phyloP scores from a whole-genome alignment of 176 grass and related monocot genomes.

The Ampelocalamus luodianensis region DNA sequence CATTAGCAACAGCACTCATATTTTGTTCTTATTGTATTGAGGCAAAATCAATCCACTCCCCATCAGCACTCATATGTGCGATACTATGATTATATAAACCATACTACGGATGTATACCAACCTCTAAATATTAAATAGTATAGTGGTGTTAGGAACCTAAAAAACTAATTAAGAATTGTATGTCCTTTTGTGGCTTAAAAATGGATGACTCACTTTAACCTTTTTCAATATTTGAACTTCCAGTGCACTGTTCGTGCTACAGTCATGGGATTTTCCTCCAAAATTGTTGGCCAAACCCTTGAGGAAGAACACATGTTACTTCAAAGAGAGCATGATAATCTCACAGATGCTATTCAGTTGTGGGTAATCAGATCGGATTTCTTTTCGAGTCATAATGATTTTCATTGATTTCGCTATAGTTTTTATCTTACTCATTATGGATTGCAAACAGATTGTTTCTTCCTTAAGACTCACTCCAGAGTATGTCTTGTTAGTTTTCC shows the following conservation, averaged over 20 bases:
- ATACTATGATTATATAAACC: slow-evolving; percentile 5
- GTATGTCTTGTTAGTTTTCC: slow-evolving; percentile 67
- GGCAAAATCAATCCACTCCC: not conserved
- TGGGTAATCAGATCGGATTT: slow-evolving; percentile 65
- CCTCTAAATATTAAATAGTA: slow-evolving; percentile 1
- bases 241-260: slow-evolving; percentile 82
- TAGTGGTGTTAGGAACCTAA: not conserved
- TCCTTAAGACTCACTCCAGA: slow-evolving; percentile 80
- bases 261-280: slow-evolving; percentile 57
- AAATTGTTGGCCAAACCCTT: slow-evolving; percentile 39
- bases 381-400: slow-evolving; percentile 18
- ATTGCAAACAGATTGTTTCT: slow-evolving; percentile 73
- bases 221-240: slow-evolving; percentile 53
- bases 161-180: slow-evolving; percentile 28
- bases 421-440: slow-evolving; percentile 44
- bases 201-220: not conserved
- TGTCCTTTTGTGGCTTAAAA: slow-evolving; percentile 28
- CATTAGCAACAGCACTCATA: slow-evolving; percentile 13
- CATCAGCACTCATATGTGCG: not conserved
- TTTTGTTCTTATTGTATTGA: slow-evolving; percentile 4
- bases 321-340: slow-evolving; percentile 44
- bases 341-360: slow-evolving; percentile 82
- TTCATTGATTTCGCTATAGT: slow-evolving; percentile 10
- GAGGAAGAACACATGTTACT: slow-evolving; percentile 53
- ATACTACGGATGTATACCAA: not conserved